Base-by-base conservation (phyloP, 345 rosid species). In the Syzygium grande region DNA sequence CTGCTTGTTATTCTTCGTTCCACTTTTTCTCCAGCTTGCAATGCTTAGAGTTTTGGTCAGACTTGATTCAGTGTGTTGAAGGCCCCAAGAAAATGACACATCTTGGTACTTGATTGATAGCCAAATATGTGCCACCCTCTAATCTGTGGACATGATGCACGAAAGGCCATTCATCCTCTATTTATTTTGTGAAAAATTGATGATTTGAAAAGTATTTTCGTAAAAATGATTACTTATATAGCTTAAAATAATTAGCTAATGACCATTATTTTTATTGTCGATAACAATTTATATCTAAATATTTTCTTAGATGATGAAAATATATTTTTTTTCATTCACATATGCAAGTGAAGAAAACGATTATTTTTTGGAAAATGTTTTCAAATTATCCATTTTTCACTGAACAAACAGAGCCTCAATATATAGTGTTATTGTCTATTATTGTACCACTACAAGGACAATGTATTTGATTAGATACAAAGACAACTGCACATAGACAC, bases 341-440 rank as follows among this genome's bases (percentile, higher is more conserved):
- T 25, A 25, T 25, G 29, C 25, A 58, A 58, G 11, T 58, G 3
- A 11, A 25, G 11, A 25, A 58, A 11, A 6, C 5, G 29, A 58
- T 58, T 23, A 1, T 23, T 23, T 58, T 58, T 58, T 25, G 14
- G 7, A 58, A 58, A 58, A 25, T 25, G 1, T 25, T 58, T 58
- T 25, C 25, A 56, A 58, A 25, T 58, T 29, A 2, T 58, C 29
- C 6, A 58, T 58, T 4, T 58, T 4, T 25, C 11, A 29, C 29
- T 0, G 25, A 58, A 58, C 27, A 25, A 5, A 58, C 3, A 0
- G 15, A 58, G 29, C 29, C 65, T 58, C 15, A 4, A 58, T 58
- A 0, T 58, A 25, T 58, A 58, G 3, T 58, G 29, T 25, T 25
- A 25, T 25, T 1, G 0, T 58, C 65, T 25, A 25, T 58, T 25